Base-by-base conservation (phyloP, 2,329 filamentous ascomycete species). In the Arthrobotrys megalospora region DNA sequence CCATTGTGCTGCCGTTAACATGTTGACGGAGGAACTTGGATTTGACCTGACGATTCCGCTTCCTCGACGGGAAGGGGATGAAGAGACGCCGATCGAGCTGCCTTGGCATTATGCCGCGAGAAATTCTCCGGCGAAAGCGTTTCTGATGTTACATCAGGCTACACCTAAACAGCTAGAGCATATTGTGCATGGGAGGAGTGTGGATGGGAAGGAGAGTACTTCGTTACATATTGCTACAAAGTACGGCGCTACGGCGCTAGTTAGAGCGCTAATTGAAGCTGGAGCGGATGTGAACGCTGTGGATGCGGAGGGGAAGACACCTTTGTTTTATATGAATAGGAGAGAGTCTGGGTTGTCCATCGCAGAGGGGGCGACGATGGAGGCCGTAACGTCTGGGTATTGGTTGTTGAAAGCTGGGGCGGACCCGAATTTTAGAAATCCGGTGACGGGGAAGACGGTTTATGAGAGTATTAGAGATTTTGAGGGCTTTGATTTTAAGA, bases 341-440 rank as follows among this genome's bases (percentile, higher is more conserved):
- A 58, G 73, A 7, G 65, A 41, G 2, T 24, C 47, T 6, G 66
- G 66, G 36, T 50, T 67, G 19, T 71, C 65, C 2, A 24, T 77
- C 0, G 48, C 50, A 6, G 73, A 71, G 11, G 66, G 66, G 4
- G 58, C 47, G 19, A 16, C 24, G 0, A 10, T 8, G 1, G 73
- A 77, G 48, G 5, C 73, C 16, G 36, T 67, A 8, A 77, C 73
- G 3, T 41, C 48, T 5, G 75, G 36, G 41, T 72, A 78, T 64
- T 78, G 71, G 52, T 19, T 78, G 21, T 62, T 78, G 36, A 43
- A 78, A 32, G 75, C 75, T 12, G 75, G 75, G n/a, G 73, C 73
- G 48, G 60, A 77, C 48, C 12, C 36, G 45, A 66, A 64, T 14
- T 71, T 67, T 55, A 32, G 52, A 52, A 77, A 71, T 34, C 16